Evolutionary conservation across 176 grass and related monocot genomes (phyloP).

Genomic region (Triticum aestivum): IWGSC_CS_RefSeq_v2.1 NC_057794.1:574089421-574089920

Average conservation of each 20-base stretch:
- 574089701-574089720: neutral
- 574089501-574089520: conserved; percentile 42
- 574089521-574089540: neutral
- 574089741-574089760: neutral
- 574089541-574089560: conserved; percentile 7
- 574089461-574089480: neutral
- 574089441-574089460: neutral
- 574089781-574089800: neutral
- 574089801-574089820: neutral
- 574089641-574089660: conserved; percentile 13
- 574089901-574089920: neutral
- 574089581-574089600: conserved; percentile 60
- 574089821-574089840: neutral
- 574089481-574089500: neutral
- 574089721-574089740: neutral
- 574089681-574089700: neutral
- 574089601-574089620: conserved; percentile 65
- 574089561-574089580: conserved; percentile 81
- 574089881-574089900: neutral
- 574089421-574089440: conserved; percentile 13
- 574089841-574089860: neutral
- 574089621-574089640: conserved; percentile 57
- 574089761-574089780: neutral
- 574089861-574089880: neutral
- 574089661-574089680: neutral